Conservation (phyloP, 305 asterid genomes). For the Ilex paraguariensis region DNA sequence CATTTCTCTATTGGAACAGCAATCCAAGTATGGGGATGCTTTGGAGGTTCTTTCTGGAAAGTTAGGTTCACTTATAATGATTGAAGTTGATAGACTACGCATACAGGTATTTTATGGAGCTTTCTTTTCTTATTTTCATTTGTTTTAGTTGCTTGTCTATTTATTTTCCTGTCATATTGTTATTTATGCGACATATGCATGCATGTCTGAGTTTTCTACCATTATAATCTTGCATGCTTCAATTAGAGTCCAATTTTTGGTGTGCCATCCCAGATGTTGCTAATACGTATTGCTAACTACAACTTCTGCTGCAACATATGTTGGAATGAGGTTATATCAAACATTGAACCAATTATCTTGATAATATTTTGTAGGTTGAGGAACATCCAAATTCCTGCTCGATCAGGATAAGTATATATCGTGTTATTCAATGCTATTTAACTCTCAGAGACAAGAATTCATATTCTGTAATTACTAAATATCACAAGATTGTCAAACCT, state of each 20-base stretch:
- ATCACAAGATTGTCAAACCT: too few relatives aligned
- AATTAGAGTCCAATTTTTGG: too few relatives aligned
- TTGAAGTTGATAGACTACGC: constrained; percentile 87
- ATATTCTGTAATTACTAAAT: too few relatives aligned
- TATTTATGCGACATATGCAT: not conserved
- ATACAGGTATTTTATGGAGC: constrained; percentile 70
- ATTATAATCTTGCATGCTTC: too few relatives aligned
- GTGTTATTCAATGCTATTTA: too few relatives aligned
- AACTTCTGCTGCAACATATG: not conserved
- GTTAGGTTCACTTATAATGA: constrained; percentile 91
- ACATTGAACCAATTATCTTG: too few relatives aligned
- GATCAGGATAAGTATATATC: too few relatives aligned
- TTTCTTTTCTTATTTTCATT: constrained; percentile 13
- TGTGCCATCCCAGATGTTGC: too few relatives aligned
- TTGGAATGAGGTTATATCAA: not conserved
- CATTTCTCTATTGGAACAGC: constrained; percentile 82
- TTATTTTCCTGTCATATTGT: constrained; percentile 1
- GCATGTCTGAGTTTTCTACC: too few relatives aligned
- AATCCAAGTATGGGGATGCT: constrained; percentile 76
- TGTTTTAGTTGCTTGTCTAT: not conserved
- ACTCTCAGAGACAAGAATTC: too few relatives aligned
- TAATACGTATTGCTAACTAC: not conserved
- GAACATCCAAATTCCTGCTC: not conserved
- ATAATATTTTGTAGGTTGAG: not conserved
- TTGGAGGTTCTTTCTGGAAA: constrained; percentile 82